Conservation (phyloP, 2,329 filamentous ascomycete species). For the Cryphonectria carpinicola region DNA sequence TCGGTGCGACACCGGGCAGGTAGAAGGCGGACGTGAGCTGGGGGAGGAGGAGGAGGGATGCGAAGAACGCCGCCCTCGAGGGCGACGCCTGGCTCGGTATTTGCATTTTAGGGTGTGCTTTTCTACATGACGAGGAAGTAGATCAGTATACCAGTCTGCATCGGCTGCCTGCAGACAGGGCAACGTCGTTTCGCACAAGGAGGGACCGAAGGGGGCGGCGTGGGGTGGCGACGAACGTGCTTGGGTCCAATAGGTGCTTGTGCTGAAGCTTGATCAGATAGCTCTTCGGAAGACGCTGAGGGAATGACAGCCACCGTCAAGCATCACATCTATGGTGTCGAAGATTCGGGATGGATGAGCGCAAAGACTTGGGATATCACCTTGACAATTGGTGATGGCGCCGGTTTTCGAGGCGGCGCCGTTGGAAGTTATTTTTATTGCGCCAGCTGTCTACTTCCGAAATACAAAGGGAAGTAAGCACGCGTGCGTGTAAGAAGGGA, state of each 20-base stretch:
- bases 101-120: constrained; percentile 44
- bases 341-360: not conserved
- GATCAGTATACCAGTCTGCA: constrained; percentile 1
- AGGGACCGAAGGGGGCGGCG: not conserved
- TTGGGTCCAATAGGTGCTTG: not conserved
- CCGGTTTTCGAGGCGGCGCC: not conserved
- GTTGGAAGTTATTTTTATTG: constrained; percentile 6
- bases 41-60: constrained; percentile 56
- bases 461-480: not conserved
- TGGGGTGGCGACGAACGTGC: not conserved
- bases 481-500: constrained; percentile 7
- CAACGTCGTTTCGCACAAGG: not conserved
- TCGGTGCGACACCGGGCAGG: constrained; percentile 92
- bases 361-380: not conserved
- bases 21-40: constrained; percentile 78
- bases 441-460: constrained; percentile 15
- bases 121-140: not conserved
- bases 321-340: constrained; percentile 12
- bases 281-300: constrained; percentile 1
- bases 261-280: not conserved
- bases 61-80: constrained; percentile 51
- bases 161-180: not conserved
- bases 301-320: not conserved
- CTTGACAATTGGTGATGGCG: not conserved
- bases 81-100: constrained; percentile 49